A percentile compares a stretch with the other conserved stretches of the same genome.
phyloP scores from a whole-genome alignment of 2,329 filamentous ascomycete species.

The Seiridium cupressi region DNA sequence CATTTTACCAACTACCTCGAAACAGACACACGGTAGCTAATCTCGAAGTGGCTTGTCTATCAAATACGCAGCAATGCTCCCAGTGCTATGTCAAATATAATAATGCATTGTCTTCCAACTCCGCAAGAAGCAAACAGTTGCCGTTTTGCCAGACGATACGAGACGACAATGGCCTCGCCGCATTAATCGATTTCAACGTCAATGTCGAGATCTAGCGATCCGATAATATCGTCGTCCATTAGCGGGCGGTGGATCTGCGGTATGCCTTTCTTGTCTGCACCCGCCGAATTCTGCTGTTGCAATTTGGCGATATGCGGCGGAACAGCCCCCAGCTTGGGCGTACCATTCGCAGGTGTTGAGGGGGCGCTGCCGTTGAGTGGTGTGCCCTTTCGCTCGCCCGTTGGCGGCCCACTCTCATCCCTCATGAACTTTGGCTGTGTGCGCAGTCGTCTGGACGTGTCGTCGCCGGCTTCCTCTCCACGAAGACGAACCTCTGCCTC shows the following conservation, averaged over 20 bases:
- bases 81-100: too few relatives aligned
- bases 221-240: conserved; percentile 92
- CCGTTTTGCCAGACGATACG: not conserved
- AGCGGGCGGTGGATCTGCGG: conserved; percentile 74
- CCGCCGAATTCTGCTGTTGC: conserved; percentile 48
- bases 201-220: conserved; percentile 82
- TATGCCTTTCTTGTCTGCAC: conserved; percentile 61
- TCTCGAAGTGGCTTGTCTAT: too few relatives aligned
- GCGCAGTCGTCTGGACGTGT: conserved; percentile 60
- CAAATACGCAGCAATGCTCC: too few relatives aligned
- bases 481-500: conserved; percentile 60
- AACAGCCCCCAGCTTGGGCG: conserved; percentile 44
- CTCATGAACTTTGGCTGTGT: conserved; percentile 55
- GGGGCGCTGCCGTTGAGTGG: conserved; percentile 48
- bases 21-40: too few relatives aligned
- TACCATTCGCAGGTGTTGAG: conserved; percentile 51
- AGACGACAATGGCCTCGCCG: not conserved
- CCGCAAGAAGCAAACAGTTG: not conserved
- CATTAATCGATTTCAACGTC: conserved; percentile 75
- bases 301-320: conserved; percentile 54
- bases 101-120: not conserved
- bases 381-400: conserved; percentile 24
- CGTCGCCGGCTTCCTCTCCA: conserved; percentile 56
- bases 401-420: conserved; percentile 14
- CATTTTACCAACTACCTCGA: too few relatives aligned